Evolutionary conservation across 192 early-diverging fungal genomes (phyloP), one percentile per base, ranked within the genome.

Genomic region (Rhizoclosmatium globosum): DNA sequence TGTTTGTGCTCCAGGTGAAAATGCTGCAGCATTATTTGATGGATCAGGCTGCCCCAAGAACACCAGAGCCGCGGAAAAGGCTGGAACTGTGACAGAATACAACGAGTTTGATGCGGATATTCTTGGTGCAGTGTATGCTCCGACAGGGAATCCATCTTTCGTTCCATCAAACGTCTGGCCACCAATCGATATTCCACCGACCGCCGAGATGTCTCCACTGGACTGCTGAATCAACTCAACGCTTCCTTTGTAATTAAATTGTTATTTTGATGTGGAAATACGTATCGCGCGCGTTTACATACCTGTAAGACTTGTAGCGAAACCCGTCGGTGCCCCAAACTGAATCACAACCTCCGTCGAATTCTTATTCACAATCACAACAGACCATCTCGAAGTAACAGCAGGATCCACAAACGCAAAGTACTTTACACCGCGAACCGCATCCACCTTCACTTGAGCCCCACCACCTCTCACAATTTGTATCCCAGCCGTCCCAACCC

Each of bases 151-250:
- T 21, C 64, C 64, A 23, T 65, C 64, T 13, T 9, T 38, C 23
- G 23, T 65, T 41, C 64, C 64, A 23, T 65, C 64, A 41, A 65
- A 65, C 64, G 64, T 65, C 23, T 65, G 64, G 9, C 64, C 64
- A 13, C 15, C 64, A 31, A 65, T 65, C 23, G 64, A 19, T 11
- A 65, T 65, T 0, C 64, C 64, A n/a, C 13, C 1, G 23, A 41
- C 41, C 11, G 62, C 62, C 9, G 21, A 9, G 39, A 64, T 23
- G 21, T 41, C 62, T n/a, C 62, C 62, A 23, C 9, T 64, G 21
- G 62, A 6, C 23, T n/a, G n/a, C n/a, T 31, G 62, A n/a, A 64
- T 41, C 62, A 7, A 23, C 62, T 64, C 62, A 41, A 64, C 23
- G n/a, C n/a, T n/a, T n/a, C n/a, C n/a, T n/a, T n/a, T n/a, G n/a